Conservation (phyloP, 2,329 filamentous ascomycete species). For the Cladosporium sp. region DNA sequence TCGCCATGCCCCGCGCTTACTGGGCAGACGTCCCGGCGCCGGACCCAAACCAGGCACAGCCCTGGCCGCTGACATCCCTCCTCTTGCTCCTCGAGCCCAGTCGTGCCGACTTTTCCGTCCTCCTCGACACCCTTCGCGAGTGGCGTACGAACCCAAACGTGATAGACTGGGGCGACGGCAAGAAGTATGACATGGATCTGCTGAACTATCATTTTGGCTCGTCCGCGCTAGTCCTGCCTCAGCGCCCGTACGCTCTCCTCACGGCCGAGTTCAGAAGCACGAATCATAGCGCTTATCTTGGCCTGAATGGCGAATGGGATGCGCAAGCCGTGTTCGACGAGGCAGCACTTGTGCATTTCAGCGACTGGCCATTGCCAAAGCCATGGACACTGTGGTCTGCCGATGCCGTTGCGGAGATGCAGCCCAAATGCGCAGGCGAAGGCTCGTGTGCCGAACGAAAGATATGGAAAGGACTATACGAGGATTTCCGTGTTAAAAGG, state of each 20-base stretch:
- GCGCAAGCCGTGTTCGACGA: conserved; percentile 52
- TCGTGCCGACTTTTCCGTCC: conserved; percentile 45
- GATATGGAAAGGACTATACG: conserved; percentile 44
- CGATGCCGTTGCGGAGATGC: conserved; percentile 39
- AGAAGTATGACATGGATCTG: conserved; percentile 57
- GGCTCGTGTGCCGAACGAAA: conserved; percentile 32
- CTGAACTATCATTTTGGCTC: conserved; percentile 58
- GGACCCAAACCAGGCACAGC: conserved; percentile 4
- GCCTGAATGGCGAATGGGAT: conserved; percentile 50
- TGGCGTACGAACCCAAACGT: conserved; percentile 41
- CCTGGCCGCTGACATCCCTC: conserved; percentile 54
- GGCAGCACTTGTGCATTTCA: conserved; percentile 64
- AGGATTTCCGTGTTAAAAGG: conserved; percentile 40
- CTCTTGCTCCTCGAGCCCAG: conserved; percentile 62
- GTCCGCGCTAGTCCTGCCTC: conserved; percentile 57
- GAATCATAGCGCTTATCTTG: conserved; percentile 47
- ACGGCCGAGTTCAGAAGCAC: conserved; percentile 57
- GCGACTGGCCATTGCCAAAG: conserved; percentile 66
- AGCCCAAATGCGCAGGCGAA: conserved; percentile 38
- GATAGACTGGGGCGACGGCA: conserved; percentile 14
- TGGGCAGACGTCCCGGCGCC: conserved; percentile 41
- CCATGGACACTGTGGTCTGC: conserved; percentile 51
- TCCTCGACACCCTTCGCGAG: conserved; percentile 33
- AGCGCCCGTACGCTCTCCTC: conserved; percentile 57
- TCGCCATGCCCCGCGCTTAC: conserved; percentile 68